Percentiles rank a stretch among this genome's conserved stretches.
Evolutionary conservation across 169 alveolate species (phyloP).

Genomic region (Cryptosporidium tyzzeri): DNA sequence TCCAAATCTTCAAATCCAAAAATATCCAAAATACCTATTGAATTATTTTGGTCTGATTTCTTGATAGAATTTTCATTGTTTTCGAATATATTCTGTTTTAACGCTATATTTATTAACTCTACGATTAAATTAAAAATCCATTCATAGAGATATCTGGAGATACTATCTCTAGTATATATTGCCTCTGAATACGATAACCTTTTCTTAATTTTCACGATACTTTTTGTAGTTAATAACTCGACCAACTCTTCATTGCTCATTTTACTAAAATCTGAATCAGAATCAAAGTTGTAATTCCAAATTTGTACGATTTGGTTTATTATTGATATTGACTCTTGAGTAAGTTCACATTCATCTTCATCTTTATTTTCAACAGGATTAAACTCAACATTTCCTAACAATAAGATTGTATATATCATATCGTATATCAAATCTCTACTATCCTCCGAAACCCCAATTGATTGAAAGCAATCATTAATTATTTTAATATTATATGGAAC

Average conservation of each 20-base stretch:
- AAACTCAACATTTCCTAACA: conserved; percentile 63
- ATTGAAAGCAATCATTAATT: conserved; percentile 57
- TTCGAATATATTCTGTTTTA: conserved; percentile 44
- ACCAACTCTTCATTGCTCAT: conserved; percentile 60
- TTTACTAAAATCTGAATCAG: neutral
- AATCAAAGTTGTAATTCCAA: neutral
- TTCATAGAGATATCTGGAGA: conserved; percentile 82
- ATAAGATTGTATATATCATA: conserved; percentile 20
- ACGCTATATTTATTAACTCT: conserved; percentile 79
- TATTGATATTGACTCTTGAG: conserved; percentile 12
- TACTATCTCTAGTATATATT: conserved; percentile 80
- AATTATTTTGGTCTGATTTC: conserved; percentile 32
- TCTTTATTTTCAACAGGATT: conserved; percentile 28
- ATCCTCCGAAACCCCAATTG: conserved; percentile 32
- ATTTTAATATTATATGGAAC: conserved; percentile 38
- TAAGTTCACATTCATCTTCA: conserved; percentile 64
- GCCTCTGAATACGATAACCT: conserved; percentile 80
- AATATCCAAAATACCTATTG: conserved; percentile 86
- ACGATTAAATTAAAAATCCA: conserved; percentile 82
- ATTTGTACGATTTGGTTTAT: conserved; percentile 16
- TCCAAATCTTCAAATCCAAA: conserved; percentile 89
- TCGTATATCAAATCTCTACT: conserved; percentile 41
- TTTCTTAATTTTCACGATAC: conserved; percentile 79
- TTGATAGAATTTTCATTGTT: neutral
- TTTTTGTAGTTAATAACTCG: conserved; percentile 80